These are phyloP conservation scores for Dipodascus albidus DNA, from an alignment of 805 yeast species.

Conservation along the genomic window DNA sequence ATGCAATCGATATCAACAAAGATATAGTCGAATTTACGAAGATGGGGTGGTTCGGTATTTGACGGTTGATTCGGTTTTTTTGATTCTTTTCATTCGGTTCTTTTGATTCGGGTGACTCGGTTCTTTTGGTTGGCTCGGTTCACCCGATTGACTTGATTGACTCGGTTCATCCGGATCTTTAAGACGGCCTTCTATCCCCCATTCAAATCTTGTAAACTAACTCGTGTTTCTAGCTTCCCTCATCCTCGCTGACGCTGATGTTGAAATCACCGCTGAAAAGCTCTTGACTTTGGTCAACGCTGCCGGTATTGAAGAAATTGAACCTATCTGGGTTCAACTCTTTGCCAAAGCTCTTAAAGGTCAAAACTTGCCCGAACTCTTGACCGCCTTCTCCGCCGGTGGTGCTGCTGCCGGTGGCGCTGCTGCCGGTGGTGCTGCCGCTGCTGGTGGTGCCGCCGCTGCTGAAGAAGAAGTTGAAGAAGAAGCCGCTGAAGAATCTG, in stretches of 20 bases:
- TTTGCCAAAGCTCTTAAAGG: constrained; percentile 82
- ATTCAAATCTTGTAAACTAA: no score
- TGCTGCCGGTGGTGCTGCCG: constrained; percentile 50
- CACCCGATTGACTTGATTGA: no score
- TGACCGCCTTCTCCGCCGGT: constrained; percentile 57
- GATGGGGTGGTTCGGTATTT: no score
- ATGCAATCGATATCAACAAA: no score
- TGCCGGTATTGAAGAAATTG: constrained; percentile 51
- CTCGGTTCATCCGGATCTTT: no score
- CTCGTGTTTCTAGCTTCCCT: constrained; percentile 52
- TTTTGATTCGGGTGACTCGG: no score
- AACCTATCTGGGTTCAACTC: constrained; percentile 67
- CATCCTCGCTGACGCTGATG: constrained; percentile 90
- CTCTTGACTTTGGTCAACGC: constrained; percentile 60
- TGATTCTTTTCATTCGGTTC: no score
- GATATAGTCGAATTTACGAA: no score
- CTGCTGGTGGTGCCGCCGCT: constrained; percentile 51
- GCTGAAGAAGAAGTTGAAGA: constrained; percentile 46
- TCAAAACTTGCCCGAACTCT: constrained; percentile 71
- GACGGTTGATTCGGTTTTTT: no score
- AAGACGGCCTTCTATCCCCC: no score
- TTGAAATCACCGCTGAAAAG: constrained; percentile 80
- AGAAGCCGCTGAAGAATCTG: constrained; percentile 47
- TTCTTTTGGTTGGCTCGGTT: no score
- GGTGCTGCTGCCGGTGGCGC: constrained; percentile 66